These are phyloP conservation scores for Aegilops speltoides DNA, from an alignment of 176 grass and related monocot genomes.

Conservation along the genomic window DNA sequence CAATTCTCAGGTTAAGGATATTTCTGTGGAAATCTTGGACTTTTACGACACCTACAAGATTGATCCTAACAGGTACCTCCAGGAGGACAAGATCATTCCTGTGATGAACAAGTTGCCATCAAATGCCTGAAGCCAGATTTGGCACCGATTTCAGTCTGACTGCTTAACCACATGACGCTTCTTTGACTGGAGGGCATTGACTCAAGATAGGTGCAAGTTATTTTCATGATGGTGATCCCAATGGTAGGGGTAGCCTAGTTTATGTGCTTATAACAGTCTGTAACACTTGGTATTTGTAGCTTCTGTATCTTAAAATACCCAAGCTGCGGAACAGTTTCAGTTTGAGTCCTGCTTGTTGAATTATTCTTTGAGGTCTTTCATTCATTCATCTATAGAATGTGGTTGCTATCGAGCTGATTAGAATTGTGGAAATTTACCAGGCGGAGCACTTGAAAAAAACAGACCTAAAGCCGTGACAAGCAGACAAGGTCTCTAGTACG, in stretches of 20 bases:
- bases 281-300: not conserved
- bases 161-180: not conserved
- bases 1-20: conserved; percentile 66
- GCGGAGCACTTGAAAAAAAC: not conserved
- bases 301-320: not conserved
- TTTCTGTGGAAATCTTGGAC: conserved; percentile 84
- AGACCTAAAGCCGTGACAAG: not conserved
- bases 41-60: conserved; percentile 82
- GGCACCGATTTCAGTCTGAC: not conserved
- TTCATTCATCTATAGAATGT: not conserved
- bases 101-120: conserved; percentile 72
- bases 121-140: conserved; percentile 42
- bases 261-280: not conserved
- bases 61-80: conserved; percentile 51
- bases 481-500: not conserved
- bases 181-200: not conserved
- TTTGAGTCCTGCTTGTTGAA: not conserved
- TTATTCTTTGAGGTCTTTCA: not conserved
- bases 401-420: not conserved
- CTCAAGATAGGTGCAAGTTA: not conserved
- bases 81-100: conserved; percentile 68
- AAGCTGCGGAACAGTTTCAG: not conserved
- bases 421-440: not conserved
- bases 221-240: not conserved
- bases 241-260: not conserved